Conservation (phyloP, 805 yeast genomes). For the Metschnikowia sp. region DNA sequence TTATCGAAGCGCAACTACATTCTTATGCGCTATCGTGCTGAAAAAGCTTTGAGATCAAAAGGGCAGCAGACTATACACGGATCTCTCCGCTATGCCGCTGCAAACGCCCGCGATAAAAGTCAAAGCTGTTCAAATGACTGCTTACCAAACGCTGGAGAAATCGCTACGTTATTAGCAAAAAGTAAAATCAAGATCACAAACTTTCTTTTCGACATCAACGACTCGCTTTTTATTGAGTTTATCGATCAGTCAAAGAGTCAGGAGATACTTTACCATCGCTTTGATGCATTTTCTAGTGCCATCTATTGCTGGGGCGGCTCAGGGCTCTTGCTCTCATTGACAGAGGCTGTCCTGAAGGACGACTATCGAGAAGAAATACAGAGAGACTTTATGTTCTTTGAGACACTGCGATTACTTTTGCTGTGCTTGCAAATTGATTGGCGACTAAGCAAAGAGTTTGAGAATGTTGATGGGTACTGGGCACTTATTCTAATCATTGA, state of each 20-base stretch:
- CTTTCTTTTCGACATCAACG: conserved; percentile 14
- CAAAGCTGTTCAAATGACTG: background rate
- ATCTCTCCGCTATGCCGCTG: too few species aligned
- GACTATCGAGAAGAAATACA: conserved; percentile 14
- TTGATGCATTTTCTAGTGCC: conserved; percentile 27
- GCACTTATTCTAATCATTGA: conserved; percentile 52
- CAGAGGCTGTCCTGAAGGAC: conserved; percentile 43
- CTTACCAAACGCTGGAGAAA: conserved; percentile 5
- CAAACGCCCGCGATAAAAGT: too few species aligned
- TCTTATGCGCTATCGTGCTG: conserved; percentile 5
- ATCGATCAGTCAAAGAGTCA: conserved; percentile 7
- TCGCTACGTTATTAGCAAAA: conserved; percentile 2
- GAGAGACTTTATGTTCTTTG: conserved; percentile 25
- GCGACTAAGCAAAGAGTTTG: conserved; percentile 56
- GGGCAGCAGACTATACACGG: background rate
- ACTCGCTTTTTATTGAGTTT: conserved; percentile 11
- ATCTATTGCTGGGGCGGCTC: conserved; percentile 52
- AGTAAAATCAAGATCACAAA: conserved; percentile 7
- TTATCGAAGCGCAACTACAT: conserved; percentile 3
- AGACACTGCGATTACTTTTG: conserved; percentile 41
- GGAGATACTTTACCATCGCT: conserved; percentile 20
- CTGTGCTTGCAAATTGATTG: conserved; percentile 44
- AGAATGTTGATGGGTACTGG: conserved; percentile 57
- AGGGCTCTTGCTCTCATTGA: conserved; percentile 40
- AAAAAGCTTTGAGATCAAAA: background rate